phyloP scores from a whole-genome alignment of 306 rosid genomes.

The Vigna angularis region DNA sequence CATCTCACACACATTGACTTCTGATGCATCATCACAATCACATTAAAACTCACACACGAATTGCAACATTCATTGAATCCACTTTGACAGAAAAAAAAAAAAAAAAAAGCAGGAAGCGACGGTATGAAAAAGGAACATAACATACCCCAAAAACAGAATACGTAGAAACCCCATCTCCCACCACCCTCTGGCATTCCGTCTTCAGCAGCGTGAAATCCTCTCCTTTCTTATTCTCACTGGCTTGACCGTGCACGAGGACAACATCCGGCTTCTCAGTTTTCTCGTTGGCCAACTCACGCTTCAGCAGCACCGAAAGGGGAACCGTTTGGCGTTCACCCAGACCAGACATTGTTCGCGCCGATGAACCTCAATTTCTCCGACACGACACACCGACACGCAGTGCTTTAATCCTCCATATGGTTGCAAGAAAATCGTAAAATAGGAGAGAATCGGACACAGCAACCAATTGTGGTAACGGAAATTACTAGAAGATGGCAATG shows the following conservation, averaged over 20 bases:
- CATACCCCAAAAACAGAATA: conserved; percentile 93
- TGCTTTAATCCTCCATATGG: conserved; percentile 53
- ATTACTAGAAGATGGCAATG: conserved; percentile 12
- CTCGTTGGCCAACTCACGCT: conserved; percentile 88
- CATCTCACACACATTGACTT: conserved; percentile 30
- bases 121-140: neutral
- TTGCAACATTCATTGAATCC: conserved; percentile 21
- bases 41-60: neutral
- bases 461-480: conserved; percentile 11
- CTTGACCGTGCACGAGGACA: conserved; percentile 66
- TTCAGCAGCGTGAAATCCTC: conserved; percentile 86
- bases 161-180: conserved; percentile 89
- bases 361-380: conserved; percentile 37
- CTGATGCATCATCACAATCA: conserved; percentile 23
- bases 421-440: conserved; percentile 49
- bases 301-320: conserved; percentile 88
- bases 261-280: conserved; percentile 91
- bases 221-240: conserved; percentile 90
- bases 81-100: neutral
- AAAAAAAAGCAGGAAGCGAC: neutral
- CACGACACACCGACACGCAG: conserved; percentile 26
- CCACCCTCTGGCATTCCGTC: conserved; percentile 87
- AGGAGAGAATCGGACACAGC: conserved; percentile 19
- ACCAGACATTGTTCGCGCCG: conserved; percentile 60
- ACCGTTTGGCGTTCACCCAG: conserved; percentile 80